These are phyloP conservation scores for Cudoniella acicularis DNA, from an alignment of 495 filamentous ascomycete genomes.

Conservation along the genomic window DNA sequence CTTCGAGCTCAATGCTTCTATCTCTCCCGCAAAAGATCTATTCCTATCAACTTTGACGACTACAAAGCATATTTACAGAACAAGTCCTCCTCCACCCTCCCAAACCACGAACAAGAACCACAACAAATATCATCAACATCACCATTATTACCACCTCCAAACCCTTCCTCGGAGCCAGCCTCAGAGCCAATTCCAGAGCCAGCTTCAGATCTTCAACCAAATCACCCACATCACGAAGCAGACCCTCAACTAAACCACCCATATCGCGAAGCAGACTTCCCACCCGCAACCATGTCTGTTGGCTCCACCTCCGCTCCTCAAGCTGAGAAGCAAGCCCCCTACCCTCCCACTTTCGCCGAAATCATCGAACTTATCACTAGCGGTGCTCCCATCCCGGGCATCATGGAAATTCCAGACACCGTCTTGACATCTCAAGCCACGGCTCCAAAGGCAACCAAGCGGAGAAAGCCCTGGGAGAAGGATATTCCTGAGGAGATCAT, in stretches of 20 bases:
- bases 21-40: slow-evolving; percentile 27
- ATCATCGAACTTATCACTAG: slow-evolving; percentile 85
- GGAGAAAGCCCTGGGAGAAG: slow-evolving; percentile 82
- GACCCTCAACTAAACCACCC: neutral
- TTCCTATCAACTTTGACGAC: slow-evolving; percentile 24
- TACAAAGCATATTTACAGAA: slow-evolving; percentile 22
- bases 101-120: too few relatives aligned
- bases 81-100: too few relatives aligned
- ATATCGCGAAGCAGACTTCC: neutral
- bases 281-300: neutral
- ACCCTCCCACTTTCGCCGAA: slow-evolving; percentile 82
- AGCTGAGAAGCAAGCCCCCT: slow-evolving; percentile 40
- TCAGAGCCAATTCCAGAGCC: neutral
- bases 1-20: slow-evolving; percentile 47
- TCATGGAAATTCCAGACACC: slow-evolving; percentile 83
- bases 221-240: neutral
- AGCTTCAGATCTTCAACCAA: neutral
- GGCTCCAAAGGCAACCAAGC: slow-evolving; percentile 43
- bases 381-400: slow-evolving; percentile 82
- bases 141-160: neutral
- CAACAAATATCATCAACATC: neutral
- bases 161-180: neutral
- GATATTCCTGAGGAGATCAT: slow-evolving; percentile 27
- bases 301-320: neutral
- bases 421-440: slow-evolving; percentile 65